Base-by-base conservation (phyloP, 2,329 filamentous ascomycete genomes). In the Cercospora sp. region DNA sequence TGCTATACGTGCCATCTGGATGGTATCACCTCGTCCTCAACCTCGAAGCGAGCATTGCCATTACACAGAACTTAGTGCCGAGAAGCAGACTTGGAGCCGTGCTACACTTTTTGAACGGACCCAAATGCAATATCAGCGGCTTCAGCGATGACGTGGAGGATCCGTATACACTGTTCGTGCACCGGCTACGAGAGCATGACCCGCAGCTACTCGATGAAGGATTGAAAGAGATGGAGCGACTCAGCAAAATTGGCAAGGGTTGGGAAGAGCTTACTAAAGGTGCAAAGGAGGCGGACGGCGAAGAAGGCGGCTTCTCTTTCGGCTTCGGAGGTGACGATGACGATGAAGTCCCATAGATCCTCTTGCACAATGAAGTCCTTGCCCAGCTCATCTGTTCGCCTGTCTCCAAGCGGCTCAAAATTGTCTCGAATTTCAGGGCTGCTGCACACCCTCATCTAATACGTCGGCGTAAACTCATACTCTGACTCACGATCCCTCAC, bases 1-100 rank as follows among this genome's bases (percentile, higher is more conserved):
- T 98, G 16, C 81, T 98, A 61, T 92, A 97, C 77, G 94, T 98
- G 5, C 94, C 95, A 0, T 93, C 90, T 62, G 94, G 94, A 5
- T 98, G 94, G 94, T 98, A 95, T 89, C 94, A 98, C 83, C 83
- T 98, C 34, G 95, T 98, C 9, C 89, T 98, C 57, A 98, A 98
- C 76, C 82, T 97, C 1, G 91, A 93, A 73, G 85, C 88, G 12
- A 91, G 91, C 53, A 91, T 98, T 71, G 95, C 94, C 3, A 85
- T 98, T 71, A 98, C 94, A 7, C 94, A 98, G 78, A 98, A 98
- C 78, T 97, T 98, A 77, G 92, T 98, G 12, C 94, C 95, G 0
- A 80, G 81, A 45, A 88, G 88, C 3, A 90, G 94, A 74, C 81
- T 97, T 1, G 83, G 86, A 0, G 88, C 92, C 53, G 93, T 93